A percentile compares a stretch with the other conserved stretches of the same genome.
These are phyloP conservation scores for Exophiala oligosperma DNA, from an alignment of 2,329 filamentous ascomycete species.

Conservation along the genomic window DNA sequence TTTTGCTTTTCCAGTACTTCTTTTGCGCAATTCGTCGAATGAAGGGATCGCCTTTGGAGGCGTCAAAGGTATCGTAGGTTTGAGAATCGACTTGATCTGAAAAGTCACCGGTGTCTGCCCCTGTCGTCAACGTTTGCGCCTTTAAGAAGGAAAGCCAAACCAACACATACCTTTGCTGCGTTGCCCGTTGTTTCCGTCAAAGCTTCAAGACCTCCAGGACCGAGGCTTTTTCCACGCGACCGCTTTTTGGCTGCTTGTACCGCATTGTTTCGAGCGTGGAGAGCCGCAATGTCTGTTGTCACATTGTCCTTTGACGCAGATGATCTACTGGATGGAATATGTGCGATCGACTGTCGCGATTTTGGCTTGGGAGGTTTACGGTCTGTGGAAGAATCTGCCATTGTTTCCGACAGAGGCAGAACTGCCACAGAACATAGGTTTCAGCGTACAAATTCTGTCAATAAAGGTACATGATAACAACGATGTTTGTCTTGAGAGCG, in stretches of 20 bases:
- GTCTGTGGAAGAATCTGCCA: slow-evolving; percentile 17
- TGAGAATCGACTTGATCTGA: slow-evolving; percentile 71
- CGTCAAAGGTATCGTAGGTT: slow-evolving; percentile 68
- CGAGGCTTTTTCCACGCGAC: slow-evolving; percentile 92
- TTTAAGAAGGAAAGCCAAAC: slow-evolving; percentile 27
- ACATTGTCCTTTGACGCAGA: slow-evolving; percentile 70
- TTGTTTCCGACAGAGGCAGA: slow-evolving; percentile 4
- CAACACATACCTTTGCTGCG: slow-evolving; percentile 66
- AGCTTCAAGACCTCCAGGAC: slow-evolving; percentile 83
- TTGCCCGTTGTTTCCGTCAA: slow-evolving; percentile 75
- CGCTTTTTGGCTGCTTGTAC: slow-evolving; percentile 57
- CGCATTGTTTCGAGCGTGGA: slow-evolving; percentile 30
- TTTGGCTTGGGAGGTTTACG: slow-evolving; percentile 19
- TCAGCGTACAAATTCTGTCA: neutral
- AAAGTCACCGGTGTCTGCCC: slow-evolving; percentile 40
- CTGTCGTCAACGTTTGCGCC: slow-evolving; percentile 25
- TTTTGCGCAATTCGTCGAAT: slow-evolving; percentile 52
- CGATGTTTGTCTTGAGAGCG: slow-evolving; percentile 11
- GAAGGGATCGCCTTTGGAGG: slow-evolving; percentile 66
- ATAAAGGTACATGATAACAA: slow-evolving; percentile 11
- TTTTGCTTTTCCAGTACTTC: slow-evolving; percentile 38
- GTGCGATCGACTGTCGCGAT: slow-evolving; percentile 71
- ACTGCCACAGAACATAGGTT: neutral
- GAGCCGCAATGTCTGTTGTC: slow-evolving; percentile 63
- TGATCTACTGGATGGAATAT: slow-evolving; percentile 54